These are phyloP conservation scores for Diophrys sp. DNA, from an alignment of 73 alveolate genomes.

Conservation along the genomic window DNA sequence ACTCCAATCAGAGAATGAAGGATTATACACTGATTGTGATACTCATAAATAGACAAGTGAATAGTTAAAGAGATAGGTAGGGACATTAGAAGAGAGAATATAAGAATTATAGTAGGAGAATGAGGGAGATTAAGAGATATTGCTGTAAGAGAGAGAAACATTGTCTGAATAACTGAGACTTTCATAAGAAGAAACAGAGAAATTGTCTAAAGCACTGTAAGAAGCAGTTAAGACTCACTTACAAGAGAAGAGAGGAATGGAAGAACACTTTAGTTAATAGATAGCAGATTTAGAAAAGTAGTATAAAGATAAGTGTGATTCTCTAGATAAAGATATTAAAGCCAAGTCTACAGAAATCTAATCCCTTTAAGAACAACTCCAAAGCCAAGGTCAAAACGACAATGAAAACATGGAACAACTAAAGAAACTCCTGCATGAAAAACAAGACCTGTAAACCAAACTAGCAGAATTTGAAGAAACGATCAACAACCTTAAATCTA, in stretches of 20 bases:
- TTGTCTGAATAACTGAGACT: neutral
- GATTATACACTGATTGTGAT: too few species aligned
- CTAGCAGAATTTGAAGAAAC: neutral
- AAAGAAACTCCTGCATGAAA: constrained; percentile 1
- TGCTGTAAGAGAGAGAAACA: neutral
- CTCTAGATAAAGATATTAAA: too few species aligned
- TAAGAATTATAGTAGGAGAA: neutral
- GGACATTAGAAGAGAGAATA: neutral
- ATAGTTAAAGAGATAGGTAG: neutral
- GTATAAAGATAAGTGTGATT: neutral
- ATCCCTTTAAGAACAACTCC: neutral
- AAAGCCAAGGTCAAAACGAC: neutral
- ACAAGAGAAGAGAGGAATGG: neutral
- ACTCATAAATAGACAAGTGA: too few species aligned
- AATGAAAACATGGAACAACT: neutral
- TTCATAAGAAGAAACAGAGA: neutral
- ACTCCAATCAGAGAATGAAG: too few species aligned
- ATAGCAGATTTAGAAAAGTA: neutral
- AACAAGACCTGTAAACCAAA: neutral
- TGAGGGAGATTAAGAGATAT: neutral
- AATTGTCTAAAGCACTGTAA: neutral
- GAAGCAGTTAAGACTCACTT: neutral
- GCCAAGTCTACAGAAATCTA: neutral
- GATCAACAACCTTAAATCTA: neutral
- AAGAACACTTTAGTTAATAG: neutral